Evolutionary conservation across 306 rosid genomes (phyloP).

Genomic region (Argentina anserina): DNA sequence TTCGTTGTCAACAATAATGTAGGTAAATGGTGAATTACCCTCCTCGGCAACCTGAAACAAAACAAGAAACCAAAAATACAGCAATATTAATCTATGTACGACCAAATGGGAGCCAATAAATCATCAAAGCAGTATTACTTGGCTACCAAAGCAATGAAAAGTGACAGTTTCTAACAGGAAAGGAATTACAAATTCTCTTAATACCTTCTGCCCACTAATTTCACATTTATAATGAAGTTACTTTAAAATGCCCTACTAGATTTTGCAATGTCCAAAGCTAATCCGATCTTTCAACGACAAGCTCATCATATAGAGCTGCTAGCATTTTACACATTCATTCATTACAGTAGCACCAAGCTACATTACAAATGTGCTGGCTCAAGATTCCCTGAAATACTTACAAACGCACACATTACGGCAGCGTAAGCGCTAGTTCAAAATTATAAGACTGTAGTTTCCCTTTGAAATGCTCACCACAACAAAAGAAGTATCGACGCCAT

Average conservation of each 20-base stretch:
- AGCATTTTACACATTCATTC: not conserved
- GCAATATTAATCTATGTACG: not conserved
- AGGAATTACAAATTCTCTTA: not conserved
- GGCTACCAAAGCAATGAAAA: not conserved
- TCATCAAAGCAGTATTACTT: not conserved
- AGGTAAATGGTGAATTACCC: conserved; percentile 87
- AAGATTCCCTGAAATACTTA: no score
- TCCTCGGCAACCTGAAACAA: conserved; percentile 68
- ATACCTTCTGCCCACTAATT: not conserved
- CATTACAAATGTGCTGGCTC: no score
- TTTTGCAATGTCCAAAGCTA: not conserved
- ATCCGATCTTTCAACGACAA: not conserved
- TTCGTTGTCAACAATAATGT: conserved; percentile 78
- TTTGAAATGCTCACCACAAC: conserved; percentile 48
- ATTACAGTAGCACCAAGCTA: not conserved
- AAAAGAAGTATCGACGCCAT: conserved; percentile 81
- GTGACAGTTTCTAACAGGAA: not conserved
- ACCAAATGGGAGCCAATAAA: not conserved
- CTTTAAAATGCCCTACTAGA: not conserved
- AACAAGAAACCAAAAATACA: conserved; percentile 18
- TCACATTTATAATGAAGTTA: not conserved
- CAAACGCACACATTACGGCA: no score
- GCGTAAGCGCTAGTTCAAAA: conserved; percentile 14
- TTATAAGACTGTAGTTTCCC: not conserved
- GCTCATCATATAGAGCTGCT: not conserved